Conservation (phyloP, 2,329 filamentous ascomycete species). For the Anthostomella pinea region DNA sequence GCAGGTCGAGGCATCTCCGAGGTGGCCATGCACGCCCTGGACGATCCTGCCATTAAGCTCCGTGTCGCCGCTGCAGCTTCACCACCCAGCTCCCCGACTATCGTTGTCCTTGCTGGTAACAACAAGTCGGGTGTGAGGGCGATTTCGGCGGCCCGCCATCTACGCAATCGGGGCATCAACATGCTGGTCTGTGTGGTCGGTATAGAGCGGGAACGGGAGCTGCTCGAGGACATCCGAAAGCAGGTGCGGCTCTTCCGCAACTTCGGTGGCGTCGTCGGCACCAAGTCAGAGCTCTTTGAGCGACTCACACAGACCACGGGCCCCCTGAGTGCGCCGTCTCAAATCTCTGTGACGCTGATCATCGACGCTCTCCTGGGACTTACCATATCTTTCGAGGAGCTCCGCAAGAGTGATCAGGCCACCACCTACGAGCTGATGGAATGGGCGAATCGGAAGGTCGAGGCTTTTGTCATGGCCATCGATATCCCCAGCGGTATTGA, state of each 20-base stretch:
- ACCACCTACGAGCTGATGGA: conserved; percentile 87
- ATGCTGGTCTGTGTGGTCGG: conserved; percentile 82
- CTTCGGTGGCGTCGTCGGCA: conserved; percentile 71
- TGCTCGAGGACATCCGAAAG: conserved; percentile 75
- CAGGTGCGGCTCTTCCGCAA: conserved; percentile 83
- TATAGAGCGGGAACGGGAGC: conserved; percentile 75
- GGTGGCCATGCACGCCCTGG: conserved; percentile 68
- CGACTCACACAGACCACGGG: conserved; percentile 49
- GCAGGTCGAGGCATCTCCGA: conserved; percentile 86
- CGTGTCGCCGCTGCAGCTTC: conserved; percentile 38
- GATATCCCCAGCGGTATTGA: conserved; percentile 89
- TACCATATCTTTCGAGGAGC: conserved; percentile 83
- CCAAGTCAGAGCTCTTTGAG: conserved; percentile 60
- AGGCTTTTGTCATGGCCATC: conserved; percentile 79
- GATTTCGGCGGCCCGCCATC: conserved; percentile 79
- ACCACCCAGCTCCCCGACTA: conserved; percentile 36
- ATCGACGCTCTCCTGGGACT: conserved; percentile 86
- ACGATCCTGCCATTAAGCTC: conserved; percentile 58
- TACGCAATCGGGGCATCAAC: conserved; percentile 78
- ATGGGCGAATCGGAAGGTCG: conserved; percentile 89
- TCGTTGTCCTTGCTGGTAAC: conserved; percentile 89
- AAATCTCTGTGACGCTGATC: conserved; percentile 29
- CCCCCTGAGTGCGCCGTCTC: conserved; percentile 25
- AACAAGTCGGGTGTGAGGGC: conserved; percentile 85
- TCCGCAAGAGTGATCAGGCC: conserved; percentile 77